Percentiles rank a stretch among this genome's conserved stretches.
Evolutionary conservation across 1,139 yeast genomes (phyloP).

Genomic region (Nadsonia commutata): DNA sequence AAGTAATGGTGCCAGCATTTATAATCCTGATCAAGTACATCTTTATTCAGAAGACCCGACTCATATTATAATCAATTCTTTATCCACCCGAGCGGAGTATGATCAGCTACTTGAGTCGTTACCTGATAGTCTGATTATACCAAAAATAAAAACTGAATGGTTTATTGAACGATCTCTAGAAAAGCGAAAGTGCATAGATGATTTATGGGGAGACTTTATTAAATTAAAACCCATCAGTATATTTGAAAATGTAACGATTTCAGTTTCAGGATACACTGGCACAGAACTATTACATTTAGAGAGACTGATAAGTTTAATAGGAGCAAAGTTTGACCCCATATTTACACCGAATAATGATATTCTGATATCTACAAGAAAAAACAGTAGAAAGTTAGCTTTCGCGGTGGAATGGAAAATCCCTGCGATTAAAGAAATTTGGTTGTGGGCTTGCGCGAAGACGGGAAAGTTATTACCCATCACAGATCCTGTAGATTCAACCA

Average conservation of each 20-base stretch:
- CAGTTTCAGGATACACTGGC: constrained; percentile 73
- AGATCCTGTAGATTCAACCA: background rate
- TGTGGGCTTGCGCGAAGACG: constrained; percentile 30
- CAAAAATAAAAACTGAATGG: constrained; percentile 48
- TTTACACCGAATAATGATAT: constrained; percentile 47
- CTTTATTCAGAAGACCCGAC: constrained; percentile 5
- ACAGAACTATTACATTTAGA: constrained; percentile 65
- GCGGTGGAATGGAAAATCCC: constrained; percentile 45
- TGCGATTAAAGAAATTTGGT: constrained; percentile 35
- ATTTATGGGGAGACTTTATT: constrained; percentile 63
- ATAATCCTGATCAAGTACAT: background rate
- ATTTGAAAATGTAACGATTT: constrained; percentile 31
- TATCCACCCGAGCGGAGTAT: constrained; percentile 9
- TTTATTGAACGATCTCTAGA: constrained; percentile 65
- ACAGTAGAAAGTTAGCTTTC: constrained; percentile 29
- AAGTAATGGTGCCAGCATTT: constrained; percentile 21
- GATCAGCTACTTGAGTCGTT: constrained; percentile 5
- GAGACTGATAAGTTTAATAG: constrained; percentile 36
- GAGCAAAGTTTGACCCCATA: constrained; percentile 35
- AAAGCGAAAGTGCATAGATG: constrained; percentile 39
- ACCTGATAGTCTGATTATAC: constrained; percentile 2
- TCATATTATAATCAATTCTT: constrained; percentile 18
- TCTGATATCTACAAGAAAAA: constrained; percentile 41
- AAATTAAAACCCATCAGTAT: constrained; percentile 26
- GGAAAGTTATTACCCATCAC: constrained; percentile 13